phyloP scores from a whole-genome alignment of 2,329 filamentous ascomycete genomes.

The Sporothrix curviconia region DNA sequence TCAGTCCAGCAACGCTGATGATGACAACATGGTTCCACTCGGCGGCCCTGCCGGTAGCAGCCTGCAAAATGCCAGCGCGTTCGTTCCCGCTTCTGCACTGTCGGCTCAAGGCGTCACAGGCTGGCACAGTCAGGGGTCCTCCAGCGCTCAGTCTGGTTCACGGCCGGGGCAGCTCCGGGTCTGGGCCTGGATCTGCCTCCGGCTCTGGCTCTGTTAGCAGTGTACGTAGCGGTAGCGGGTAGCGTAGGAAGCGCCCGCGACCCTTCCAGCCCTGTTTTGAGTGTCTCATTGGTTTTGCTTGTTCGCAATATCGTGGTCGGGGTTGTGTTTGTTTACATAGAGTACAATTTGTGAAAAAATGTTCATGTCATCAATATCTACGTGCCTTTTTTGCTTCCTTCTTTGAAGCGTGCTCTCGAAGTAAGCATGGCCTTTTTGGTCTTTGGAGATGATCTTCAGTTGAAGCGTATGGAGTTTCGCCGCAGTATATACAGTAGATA shows the following conservation, averaged over 20 bases:
- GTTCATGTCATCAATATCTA: too few species aligned
- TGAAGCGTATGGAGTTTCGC: too few species aligned
- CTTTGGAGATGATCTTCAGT: too few species aligned
- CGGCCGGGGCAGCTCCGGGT: conserved; percentile 24
- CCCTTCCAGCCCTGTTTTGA: conserved; percentile 42
- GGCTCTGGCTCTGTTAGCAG: conserved; percentile 30
- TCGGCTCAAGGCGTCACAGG: conserved; percentile 16
- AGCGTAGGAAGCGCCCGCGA: conserved; percentile 44
- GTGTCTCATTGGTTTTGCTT: not conserved
- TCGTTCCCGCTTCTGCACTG: not conserved
- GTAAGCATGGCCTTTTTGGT: too few species aligned
- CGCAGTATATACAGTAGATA: too few species aligned
- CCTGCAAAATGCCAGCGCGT: not conserved
- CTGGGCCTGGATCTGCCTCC: conserved; percentile 24
- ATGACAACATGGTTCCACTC: conserved; percentile 25
- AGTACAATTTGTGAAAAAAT: too few species aligned
- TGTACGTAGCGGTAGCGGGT: conserved; percentile 39
- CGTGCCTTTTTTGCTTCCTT: too few species aligned
- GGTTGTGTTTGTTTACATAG: too few species aligned
- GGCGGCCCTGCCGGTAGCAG: conserved; percentile 18
- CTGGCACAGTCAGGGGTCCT: conserved; percentile 19
- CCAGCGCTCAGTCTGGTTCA: conserved; percentile 19
- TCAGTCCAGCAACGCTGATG: conserved; percentile 51
- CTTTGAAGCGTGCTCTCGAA: too few species aligned
- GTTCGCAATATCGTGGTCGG: too few species aligned